These are phyloP conservation scores for Termitomyces sp. DNA, from an alignment of 768 basidiomycete species.

Conservation along the genomic window DNA sequence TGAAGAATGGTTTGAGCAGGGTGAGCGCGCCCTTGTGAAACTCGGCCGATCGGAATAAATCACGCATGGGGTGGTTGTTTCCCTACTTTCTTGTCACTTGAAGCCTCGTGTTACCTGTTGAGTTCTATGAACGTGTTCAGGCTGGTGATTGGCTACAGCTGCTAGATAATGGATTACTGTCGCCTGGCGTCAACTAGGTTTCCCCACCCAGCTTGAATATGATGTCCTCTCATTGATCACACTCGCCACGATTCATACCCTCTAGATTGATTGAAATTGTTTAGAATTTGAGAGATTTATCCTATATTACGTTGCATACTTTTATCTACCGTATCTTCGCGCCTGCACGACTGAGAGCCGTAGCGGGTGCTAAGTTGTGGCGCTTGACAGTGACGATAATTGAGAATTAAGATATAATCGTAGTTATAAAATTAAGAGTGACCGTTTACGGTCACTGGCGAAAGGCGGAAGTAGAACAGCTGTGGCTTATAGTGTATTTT, in stretches of 20 bases:
- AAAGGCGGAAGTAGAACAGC: too few relatives aligned
- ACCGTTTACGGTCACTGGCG: background rate
- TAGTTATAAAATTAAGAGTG: background rate
- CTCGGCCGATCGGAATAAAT: conserved; percentile 59
- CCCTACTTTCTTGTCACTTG: background rate
- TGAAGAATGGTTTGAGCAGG: conserved; percentile 95
- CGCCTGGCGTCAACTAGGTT: background rate
- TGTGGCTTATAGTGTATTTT: too few relatives aligned
- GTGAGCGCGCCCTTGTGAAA: conserved; percentile 76
- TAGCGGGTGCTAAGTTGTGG: background rate
- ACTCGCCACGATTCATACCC: background rate
- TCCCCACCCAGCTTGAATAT: background rate
- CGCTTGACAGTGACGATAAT: background rate
- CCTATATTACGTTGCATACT: background rate
- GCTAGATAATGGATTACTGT: background rate
- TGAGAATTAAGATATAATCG: background rate
- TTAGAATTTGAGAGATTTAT: background rate
- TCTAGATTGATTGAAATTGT: too few relatives aligned
- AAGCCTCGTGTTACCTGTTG: background rate
- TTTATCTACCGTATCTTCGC: background rate
- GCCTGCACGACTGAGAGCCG: background rate
- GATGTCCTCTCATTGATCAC: background rate
- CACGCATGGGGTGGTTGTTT: background rate
- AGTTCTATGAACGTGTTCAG: background rate
- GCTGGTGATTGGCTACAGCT: conserved; percentile 15